Percentiles rank a stretch among this genome's conserved stretches.
Conservation (phyloP, 2,329 filamentous ascomycete species). For the Aspergillus caelatus region DNA sequence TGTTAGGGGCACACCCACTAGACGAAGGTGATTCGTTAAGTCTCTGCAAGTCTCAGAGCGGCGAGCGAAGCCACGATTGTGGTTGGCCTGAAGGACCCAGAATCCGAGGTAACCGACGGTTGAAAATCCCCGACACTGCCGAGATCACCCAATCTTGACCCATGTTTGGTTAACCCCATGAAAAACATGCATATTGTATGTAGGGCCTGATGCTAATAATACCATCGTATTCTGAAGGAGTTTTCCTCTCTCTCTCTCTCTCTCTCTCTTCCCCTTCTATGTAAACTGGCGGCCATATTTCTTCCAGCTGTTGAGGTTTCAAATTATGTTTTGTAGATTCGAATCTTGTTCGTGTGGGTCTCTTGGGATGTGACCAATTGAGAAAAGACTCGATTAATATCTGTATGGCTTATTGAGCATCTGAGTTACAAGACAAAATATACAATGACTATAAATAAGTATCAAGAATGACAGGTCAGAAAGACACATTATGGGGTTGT, state of each 20-base stretch:
- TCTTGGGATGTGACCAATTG: no score
- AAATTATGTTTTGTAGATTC: background rate
- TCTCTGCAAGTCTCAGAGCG: background rate
- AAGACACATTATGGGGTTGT: background rate
- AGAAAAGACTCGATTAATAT: background rate
- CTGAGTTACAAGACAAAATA: background rate
- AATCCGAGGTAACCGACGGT: background rate
- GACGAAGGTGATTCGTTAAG: background rate
- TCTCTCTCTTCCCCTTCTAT: no score
- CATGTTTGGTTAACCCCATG: background rate
- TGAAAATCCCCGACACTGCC: background rate
- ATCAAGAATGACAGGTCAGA: background rate
- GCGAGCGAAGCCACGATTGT: conserved; percentile 1
- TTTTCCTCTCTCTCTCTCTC: no score
- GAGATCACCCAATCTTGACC: background rate
- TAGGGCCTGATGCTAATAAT: background rate
- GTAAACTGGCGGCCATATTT: background rate
- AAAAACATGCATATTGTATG: background rate
- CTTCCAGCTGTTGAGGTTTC: background rate
- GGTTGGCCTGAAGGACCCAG: background rate
- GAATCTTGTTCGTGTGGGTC: background rate
- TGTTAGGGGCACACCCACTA: background rate
- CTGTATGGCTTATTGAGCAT: background rate
- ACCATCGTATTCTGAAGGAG: background rate
- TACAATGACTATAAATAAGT: background rate